Evolutionary conservation across 2,329 filamentous ascomycete species (phyloP), one percentile per base, ranked within the genome.

Genomic region (Claviceps monticola): DNA sequence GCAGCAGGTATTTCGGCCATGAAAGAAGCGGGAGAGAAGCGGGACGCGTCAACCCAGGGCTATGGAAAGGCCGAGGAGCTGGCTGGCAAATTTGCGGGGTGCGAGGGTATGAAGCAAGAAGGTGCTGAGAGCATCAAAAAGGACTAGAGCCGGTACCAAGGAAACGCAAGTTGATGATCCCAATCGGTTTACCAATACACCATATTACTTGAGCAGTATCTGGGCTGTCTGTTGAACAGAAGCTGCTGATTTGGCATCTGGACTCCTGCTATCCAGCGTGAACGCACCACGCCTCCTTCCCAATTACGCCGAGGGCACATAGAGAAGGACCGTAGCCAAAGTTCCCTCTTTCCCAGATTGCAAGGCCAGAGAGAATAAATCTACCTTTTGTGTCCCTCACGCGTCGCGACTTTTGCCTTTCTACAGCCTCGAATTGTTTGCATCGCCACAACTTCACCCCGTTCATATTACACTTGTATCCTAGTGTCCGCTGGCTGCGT

Each of bases 61-160:
- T 80, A 75, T 51, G 83, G 83, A 38, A 79, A 75, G 59, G 71
- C 73, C 2, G 83, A 88, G 63, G 78, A 86, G 69, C 61, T 81
- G 47, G 77, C 80, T 0, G 83, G 83, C 5, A 78, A 76, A 60
- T 66, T 76, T 0, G 74, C 79, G 0, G 83, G 83, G 0, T 87
- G 83, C 57, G 79, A 83, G 64, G 83, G 83, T 0, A 86, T 87
- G 83, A 69, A 77, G 64, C 72, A 74, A 51, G 81, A 84, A 64
- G 82, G 81, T 0, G 71, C 68, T 14, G 72, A 69, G 17, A 82
- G 76, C 59, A 67, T 64, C 51, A 67, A 64, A 55, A 61, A 66
- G 51, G 58, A 61, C 34, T 58, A 58, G 42, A 59, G 19, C 19
- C 17, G 17, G 2, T 36, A 36, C 9, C 14, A 5, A 46, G 5